Evolutionary conservation across 2,329 filamentous ascomycete species (phyloP).

Genomic region (Amauroascus verrucosus): DNA sequence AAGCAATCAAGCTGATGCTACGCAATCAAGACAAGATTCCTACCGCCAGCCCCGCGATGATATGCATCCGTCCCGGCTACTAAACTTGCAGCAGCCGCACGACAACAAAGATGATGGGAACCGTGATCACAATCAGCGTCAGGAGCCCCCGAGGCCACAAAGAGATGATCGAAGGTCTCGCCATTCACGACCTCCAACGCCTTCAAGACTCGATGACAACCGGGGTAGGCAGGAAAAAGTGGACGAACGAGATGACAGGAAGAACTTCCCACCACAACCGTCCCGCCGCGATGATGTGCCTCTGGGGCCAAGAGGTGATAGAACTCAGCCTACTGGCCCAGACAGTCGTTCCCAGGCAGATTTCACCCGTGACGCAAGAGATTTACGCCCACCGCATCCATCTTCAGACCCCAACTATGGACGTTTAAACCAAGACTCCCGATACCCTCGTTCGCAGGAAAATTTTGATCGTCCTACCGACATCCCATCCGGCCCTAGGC

Average conservation of each 20-base stretch:
- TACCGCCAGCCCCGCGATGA: slow-evolving; percentile 12
- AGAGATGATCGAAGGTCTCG: slow-evolving; percentile 18
- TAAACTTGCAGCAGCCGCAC: slow-evolving; percentile 3
- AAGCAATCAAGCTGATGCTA: slow-evolving; percentile 22
- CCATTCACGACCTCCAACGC: slow-evolving; percentile 17
- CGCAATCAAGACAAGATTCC: slow-evolving; percentile 17
- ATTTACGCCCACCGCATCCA: slow-evolving; percentile 20
- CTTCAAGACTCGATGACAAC: slow-evolving; percentile 16
- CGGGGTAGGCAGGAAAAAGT: slow-evolving; percentile 17
- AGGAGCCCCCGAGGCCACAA: slow-evolving; percentile 11
- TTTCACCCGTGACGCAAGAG: slow-evolving; percentile 25
- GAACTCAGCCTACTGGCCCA: slow-evolving; percentile 25
- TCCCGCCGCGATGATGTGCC: slow-evolving; percentile 40
- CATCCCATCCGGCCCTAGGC: slow-evolving; percentile 46
- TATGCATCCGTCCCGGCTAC: slow-evolving; percentile 1
- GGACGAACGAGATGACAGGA: slow-evolving; percentile 32
- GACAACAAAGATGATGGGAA: slow-evolving; percentile 6
- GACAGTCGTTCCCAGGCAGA: slow-evolving; percentile 21
- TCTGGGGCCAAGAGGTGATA: slow-evolving; percentile 41
- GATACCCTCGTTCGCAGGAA: slow-evolving; percentile 33
- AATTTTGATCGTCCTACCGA: slow-evolving; percentile 33
- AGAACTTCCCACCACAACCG: slow-evolving; percentile 21
- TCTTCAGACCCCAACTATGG: slow-evolving; percentile 38
- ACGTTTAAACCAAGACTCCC: slow-evolving; percentile 36
- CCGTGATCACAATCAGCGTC: slow-evolving; percentile 11